Evolutionary conservation across 1,139 yeast genomes (phyloP).

Genomic region (Kazachstania sp.): DNA sequence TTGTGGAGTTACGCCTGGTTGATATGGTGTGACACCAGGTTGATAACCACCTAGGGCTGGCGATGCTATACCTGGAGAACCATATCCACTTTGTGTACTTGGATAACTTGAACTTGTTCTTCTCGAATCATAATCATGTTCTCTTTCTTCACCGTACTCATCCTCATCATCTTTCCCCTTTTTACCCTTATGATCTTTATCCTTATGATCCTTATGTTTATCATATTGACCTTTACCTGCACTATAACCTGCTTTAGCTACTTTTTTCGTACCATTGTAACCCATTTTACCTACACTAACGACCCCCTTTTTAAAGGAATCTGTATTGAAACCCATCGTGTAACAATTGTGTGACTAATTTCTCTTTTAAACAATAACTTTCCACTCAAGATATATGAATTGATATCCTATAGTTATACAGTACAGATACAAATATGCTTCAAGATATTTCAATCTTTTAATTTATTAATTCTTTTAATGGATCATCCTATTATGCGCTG

Average conservation of each 20-base stretch:
- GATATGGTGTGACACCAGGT: neutral
- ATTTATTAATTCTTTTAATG: too few species aligned
- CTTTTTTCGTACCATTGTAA: conserved; percentile 37
- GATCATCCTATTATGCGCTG: too few species aligned
- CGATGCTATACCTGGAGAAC: neutral
- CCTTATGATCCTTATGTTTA: conserved; percentile 3
- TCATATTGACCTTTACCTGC: conserved; percentile 5
- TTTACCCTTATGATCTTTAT: neutral
- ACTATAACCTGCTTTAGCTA: conserved; percentile 21
- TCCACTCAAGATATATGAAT: too few species aligned
- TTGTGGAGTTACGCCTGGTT: neutral
- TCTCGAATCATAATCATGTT: conserved; percentile 6
- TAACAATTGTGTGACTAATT: too few species aligned
- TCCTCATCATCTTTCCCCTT: conserved; percentile 13
- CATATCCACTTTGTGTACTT: neutral
- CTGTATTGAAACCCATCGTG: conserved; percentile 15
- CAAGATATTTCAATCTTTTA: too few species aligned
- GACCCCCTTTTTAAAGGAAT: conserved; percentile 35
- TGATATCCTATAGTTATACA: too few species aligned
- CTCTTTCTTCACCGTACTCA: conserved; percentile 35
- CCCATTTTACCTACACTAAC: conserved; percentile 30
- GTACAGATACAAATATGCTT: too few species aligned
- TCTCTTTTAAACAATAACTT: too few species aligned
- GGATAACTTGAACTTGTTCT: conserved; percentile 10
- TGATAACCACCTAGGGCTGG: neutral